Base-by-base conservation (phyloP, 2,329 filamentous ascomycete species). In the Pseudogymnoascus sp. region DNA sequence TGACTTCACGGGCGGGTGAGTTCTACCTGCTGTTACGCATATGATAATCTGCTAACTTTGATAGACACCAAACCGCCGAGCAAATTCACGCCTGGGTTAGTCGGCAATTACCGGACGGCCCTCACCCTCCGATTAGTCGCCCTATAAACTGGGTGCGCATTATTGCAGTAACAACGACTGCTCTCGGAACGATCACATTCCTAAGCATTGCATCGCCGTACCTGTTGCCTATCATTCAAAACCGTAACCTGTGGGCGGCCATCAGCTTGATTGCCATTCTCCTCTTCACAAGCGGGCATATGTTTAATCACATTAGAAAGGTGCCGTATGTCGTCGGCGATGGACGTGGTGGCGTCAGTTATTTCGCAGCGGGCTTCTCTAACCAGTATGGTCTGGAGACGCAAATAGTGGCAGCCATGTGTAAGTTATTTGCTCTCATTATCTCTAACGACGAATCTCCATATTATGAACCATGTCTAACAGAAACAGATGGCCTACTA, bases 271-370 rank as follows among this genome's bases (percentile, higher is more conserved):
- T 97, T 70, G 82, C 87, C 12, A 92, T 99, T 66, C 83, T 99
- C 42, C 81, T 97, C 63, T 99, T 97, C 78, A 97, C 89, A 55
- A 94, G 90, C 69, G 95, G 94, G 39, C 92, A 97, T 77, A 99
- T 99, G 95, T 99, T 95, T 83, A 99, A 97, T 76, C 92, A 97
- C 73, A 99, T 99, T 72, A 86, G 95, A 69, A 93, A 94, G 75
- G 91, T 95, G 2, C 94, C 94, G 2, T 99, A 99, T 70, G 91
- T 97, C 33, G 82, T 86, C 42, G 90, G 89, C 42, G 87, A 97
- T 73, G 91, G 91, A 38, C 86, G 84, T 62, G 94, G 94, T 16
- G 92, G 92, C 4, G 84, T 99, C 65, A 90, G 78, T 72, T 97
- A 97, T 75, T 94, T 99, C 75, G 91, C 93, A 3, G 82, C 83